Evolutionary conservation across 768 basidiomycete species (phyloP), one percentile per base, ranked within the genome.

Genomic region (Suillus bovinus): DNA sequence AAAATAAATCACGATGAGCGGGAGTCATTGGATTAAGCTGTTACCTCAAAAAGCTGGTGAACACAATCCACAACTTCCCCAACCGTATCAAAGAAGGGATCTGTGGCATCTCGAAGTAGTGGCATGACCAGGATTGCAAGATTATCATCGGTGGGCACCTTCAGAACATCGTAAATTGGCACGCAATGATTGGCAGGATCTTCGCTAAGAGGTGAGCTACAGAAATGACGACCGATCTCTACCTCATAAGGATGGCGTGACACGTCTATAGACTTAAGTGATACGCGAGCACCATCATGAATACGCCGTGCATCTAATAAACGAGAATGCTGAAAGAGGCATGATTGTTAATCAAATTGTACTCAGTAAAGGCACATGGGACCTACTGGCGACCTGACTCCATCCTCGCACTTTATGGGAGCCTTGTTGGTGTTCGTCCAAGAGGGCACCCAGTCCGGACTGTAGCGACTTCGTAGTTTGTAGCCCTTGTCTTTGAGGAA

Each of bases 291-390:
- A 20, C 67, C 67, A 44, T 78, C 73, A 9, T 7, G 38, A 8
- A 63, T 44, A 2, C 74, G 66, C 2, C 63, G 59, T 0, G 77
- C 77, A 58, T 76, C 76, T 14, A 71, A 24, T 0, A 63, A 14
- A 46, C n/a, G n/a, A 61, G 2, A 11, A 10, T 38, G 34, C 54
- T 55, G 0, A 2, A 38, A 2, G 16, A 55, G 1, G 3, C n/a
- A 34, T 22, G 3, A 6, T 34, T 7, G n/a, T 27, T 17, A 0
- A 53, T 33, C 5, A 1, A 10, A 8, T 41, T 20, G n/a, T n/a
- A n/a, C n/a, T n/a, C n/a, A n/a, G n/a, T n/a, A n/a, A n/a, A n/a
- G n/a, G n/a, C n/a, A n/a, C n/a, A n/a, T n/a, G n/a, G n/a, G n/a
- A n/a, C n/a, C n/a, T n/a, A 61, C 60, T 41, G 4, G 36, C 1